Evolutionary conservation across 345 rosid genomes (phyloP).

Genomic region (Psidium friedrichsthalianum): DNA sequence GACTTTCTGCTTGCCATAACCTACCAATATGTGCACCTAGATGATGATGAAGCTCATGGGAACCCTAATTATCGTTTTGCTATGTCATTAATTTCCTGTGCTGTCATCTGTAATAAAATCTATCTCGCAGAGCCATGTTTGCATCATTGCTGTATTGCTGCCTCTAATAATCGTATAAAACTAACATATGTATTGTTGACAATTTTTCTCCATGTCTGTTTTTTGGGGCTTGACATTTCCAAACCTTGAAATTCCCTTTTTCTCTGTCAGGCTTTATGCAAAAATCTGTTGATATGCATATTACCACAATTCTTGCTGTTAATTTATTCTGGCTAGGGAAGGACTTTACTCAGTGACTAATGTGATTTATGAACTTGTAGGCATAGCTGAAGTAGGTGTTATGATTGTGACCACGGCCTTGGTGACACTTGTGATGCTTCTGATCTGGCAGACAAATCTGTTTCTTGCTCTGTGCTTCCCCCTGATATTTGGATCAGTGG

Average conservation of each 20-base stretch:
- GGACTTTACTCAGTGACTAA: background rate
- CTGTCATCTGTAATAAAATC: background rate
- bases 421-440: conserved; percentile 89
- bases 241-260: background rate
- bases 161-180: background rate
- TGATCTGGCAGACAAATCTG: conserved; percentile 89
- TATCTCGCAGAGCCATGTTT: background rate
- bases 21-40: background rate
- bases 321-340: background rate
- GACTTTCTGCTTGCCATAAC: background rate
- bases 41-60: background rate
- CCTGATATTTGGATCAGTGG: conserved; percentile 69
- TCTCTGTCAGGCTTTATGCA: background rate
- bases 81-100: background rate
- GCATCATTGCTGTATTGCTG: background rate
- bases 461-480: conserved; percentile 72
- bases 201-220: background rate
- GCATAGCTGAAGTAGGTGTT: conserved; percentile 97
- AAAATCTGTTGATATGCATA: background rate
- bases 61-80: background rate
- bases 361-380: conserved; percentile 19
- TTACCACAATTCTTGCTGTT: background rate
- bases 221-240: background rate
- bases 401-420: conserved; percentile 82
- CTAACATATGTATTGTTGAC: background rate